Evolutionary conservation across 2,329 filamentous ascomycete species (phyloP), one percentile per base, ranked within the genome.

Genomic region (Pseudogymnoascus sp.): DNA sequence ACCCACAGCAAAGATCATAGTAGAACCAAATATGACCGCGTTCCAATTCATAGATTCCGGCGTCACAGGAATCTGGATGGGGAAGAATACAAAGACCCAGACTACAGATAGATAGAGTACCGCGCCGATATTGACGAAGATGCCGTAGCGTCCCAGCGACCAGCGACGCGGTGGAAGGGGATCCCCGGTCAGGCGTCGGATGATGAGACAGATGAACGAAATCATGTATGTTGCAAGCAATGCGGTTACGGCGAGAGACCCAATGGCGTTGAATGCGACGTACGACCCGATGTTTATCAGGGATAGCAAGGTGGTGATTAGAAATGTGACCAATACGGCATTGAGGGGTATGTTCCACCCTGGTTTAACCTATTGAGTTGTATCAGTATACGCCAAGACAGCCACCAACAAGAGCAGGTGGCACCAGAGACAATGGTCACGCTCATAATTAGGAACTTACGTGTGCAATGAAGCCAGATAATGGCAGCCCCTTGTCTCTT

Each of bases 171-270:
- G 67, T 0, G 77, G 78, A 1, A 81, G 71, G 0, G 75, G 72
- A 14, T 76, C 68, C n/a, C 71, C 72, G 6, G 68, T 67, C 26
- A 80, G 68, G n/a, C 78, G 76, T 23, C 77, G 74, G 64, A 74
- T 75, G 60, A 81, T 72, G 18, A 81, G 71, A 63, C 78, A 76
- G 10, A 70, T 62, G 47, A 79, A 74, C 11, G 78, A 79, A 57
- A 81, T 73, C 40, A 82, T 74, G 68, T 83, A 83, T 6, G 79
- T 80, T n/a, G 77, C 75, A 63, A 82, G 78, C 5, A 83, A 74
- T 0, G 79, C 77, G 26, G 74, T 77, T 42, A 82, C 74, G 47
- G 79, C 77, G 12, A 84, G 74, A 1, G 80, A 82, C 18, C 79
- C 77, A 64, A 83, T 78, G 62, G 78, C 80, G 67, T 82, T 80